Evolutionary conservation across 768 basidiomycete genomes (phyloP), one percentile per base, ranked within the genome.

Genomic region (Hysterangium stoloniferum): DNA sequence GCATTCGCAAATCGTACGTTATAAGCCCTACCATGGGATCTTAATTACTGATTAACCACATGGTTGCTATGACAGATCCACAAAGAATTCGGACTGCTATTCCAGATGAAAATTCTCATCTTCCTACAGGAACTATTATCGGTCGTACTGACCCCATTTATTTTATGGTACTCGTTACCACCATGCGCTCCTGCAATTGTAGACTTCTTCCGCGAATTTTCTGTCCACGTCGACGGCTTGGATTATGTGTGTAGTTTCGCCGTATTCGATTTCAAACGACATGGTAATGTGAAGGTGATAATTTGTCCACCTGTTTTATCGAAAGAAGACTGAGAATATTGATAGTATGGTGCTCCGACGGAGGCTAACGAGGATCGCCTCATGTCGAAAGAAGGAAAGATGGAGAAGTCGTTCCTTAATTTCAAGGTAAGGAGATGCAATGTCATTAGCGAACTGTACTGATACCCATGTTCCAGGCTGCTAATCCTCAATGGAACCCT

Each of bases 231-330:
- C 19, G 94, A 97, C 53, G 91, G 94, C 0, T 76, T 96, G 2
- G 96, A 96, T 4, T 95, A 96, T 60, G 88, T 99, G 17, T 98
- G 96, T 62, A 93, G 89, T 50, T 99, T 98, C 65, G 96, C 96
- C 3, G 94, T 95, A 53, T 99, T 99, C 63, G 94, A 98, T 64
- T 98, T 99, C 64, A 84, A 92, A 68, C 71, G 92, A 49, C 92
- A 96, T 55, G 92, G 93, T 0, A 94, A 94, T 63, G 76, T 91
- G 63, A 92, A 87, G 74, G 86, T 86, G 48, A 41, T 25, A 28
- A 4, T 36, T 3, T 42, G 4, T 34, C 38, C 29, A 17, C 24
- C 35, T 13, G 19, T 33, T 9, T 19, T 19, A 17, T 3, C 48
- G 6, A 47, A 34, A 34, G 7, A 27, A 25, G 24, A 20, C 22